Evolutionary conservation across 345 rosid genomes (phyloP), one percentile per base, ranked within the genome.

Genomic region (Eucalyptus tenuipes): DNA sequence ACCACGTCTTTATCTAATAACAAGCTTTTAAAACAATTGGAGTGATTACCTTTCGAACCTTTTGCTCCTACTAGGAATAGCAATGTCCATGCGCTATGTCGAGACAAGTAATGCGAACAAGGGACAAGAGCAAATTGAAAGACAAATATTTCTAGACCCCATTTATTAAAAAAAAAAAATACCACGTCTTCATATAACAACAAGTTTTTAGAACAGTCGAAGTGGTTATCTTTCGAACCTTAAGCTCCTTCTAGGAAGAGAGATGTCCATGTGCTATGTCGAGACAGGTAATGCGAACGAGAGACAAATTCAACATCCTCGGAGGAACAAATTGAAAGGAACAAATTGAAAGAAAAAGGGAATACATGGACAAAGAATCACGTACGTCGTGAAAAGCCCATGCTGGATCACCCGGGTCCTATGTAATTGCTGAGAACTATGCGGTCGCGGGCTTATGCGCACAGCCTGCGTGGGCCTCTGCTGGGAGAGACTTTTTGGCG

Each of bases 21-120:
- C 10, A 7, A 3, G 10, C 24, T 52, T 52, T 52, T 52, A 52
- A 8, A 52, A 52, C 0, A 52, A 0, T 52, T 0, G 10, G 0
- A 52, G 10, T 52, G 25, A 24, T 55, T 4, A 55, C 29, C 75
- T n/a, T 64, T n/a, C 10, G 10, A 64, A 15, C 20, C 3, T 64
- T n/a, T 14, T 13, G 10, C 40, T 4, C 10, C 57, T 20, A 4
- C 17, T 64, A 31, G 1, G 75, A n/a, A n/a, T 10, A n/a, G 75
- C 2, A 5, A 7, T 64, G 75, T n/a, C 37, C 75, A 16, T 33
- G 18, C 0, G 20, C 16, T 13, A 15, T 3, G 31, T 14, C 31
- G 7, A 25, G 15, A 11, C 2, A 59, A 27, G 31, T 25, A 27
- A 59, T 22, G 11, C n/a, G 13, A 57, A 57, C 1, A 14, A 24